Base-by-base conservation (phyloP, 805 yeast species). In the Ogataea chonburiensis region DNA sequence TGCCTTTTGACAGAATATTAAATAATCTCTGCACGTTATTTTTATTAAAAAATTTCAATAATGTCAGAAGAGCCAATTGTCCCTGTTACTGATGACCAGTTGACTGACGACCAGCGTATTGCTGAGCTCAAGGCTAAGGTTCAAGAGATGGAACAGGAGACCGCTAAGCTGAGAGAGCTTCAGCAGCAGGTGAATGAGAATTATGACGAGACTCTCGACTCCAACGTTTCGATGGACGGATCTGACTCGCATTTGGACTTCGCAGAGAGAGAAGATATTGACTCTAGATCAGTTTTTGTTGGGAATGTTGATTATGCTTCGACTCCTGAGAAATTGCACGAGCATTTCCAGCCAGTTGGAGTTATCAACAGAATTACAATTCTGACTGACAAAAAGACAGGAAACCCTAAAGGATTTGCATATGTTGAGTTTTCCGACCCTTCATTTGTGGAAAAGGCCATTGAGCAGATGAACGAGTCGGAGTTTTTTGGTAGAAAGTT, bases 391-490 rank as follows among this genome's bases (percentile, higher is more conserved):
- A 81, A 79, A 58, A 61, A 65, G 49, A 79, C 93, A 0, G 94
- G 95, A 5, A 81, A 75, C 45, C 93, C 96, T 28, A 82, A 82
- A 60, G 96, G 96, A 1, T 86, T 72, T 63, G 95, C 95, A 2
- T 87, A 86, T 58, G 71, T 87, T 44, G 96, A 87, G 58, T 87
- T 86, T 54, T 73, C 79, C n/a, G 83, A 75, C 52, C 72, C 76
- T 9, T 68, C 70, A n/a, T 68, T 72, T 9, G 88, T 85, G 5
- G 66, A 73, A 13, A 68, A 72, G 42, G 94, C 95, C 1, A 67
- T 86, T 27, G 66, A 71, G 11, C 42, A 47, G 32, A 64, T 81
- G 43, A 78, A 85, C 51, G 91, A 82, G 19, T 65, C 81, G 1
- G 63, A 67, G 17, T 79, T 87, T 54, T 69, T 77, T 48, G 89